Conservation (phyloP, 805 yeast species). For the Komagataella mondaviorum region DNA sequence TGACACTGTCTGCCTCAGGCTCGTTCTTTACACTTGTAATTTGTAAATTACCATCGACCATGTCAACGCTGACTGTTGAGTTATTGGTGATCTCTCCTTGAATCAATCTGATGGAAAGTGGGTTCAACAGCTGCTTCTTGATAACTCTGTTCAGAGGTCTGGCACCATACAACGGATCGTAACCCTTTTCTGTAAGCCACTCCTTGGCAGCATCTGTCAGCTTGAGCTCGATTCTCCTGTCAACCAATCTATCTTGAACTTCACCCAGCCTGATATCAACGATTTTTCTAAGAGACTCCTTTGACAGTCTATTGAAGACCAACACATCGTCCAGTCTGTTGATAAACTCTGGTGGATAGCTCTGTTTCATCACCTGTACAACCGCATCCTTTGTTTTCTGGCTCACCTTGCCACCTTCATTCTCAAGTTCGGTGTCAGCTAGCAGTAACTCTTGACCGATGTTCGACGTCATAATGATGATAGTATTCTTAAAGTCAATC, state of each 20-base stretch:
- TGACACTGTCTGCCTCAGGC: not conserved
- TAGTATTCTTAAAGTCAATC: slow-evolving; percentile 88
- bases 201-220: slow-evolving; percentile 52
- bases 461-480: slow-evolving; percentile 93
- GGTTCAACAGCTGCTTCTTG: slow-evolving; percentile 74
- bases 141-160: slow-evolving; percentile 88
- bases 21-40: not conserved
- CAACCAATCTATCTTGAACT: slow-evolving; percentile 63
- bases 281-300: slow-evolving; percentile 58
- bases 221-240: slow-evolving; percentile 53
- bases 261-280: slow-evolving; percentile 79
- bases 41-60: slow-evolving; percentile 19
- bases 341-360: slow-evolving; percentile 90
- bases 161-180: slow-evolving; percentile 89
- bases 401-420: slow-evolving; percentile 47
- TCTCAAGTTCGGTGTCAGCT: slow-evolving; percentile 34
- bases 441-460: slow-evolving; percentile 87
- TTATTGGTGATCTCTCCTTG: slow-evolving; percentile 61
- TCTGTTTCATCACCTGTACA: slow-evolving; percentile 48
- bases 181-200: slow-evolving; percentile 77
- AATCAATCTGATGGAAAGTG: slow-evolving; percentile 69
- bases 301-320: slow-evolving; percentile 83
- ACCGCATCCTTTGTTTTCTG: slow-evolving; percentile 42
- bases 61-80: slow-evolving; percentile 39
- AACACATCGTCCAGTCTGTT: slow-evolving; percentile 91